phyloP scores from a whole-genome alignment of 2,329 filamentous ascomycete species.

The Talaromyces atroroseus region DNA sequence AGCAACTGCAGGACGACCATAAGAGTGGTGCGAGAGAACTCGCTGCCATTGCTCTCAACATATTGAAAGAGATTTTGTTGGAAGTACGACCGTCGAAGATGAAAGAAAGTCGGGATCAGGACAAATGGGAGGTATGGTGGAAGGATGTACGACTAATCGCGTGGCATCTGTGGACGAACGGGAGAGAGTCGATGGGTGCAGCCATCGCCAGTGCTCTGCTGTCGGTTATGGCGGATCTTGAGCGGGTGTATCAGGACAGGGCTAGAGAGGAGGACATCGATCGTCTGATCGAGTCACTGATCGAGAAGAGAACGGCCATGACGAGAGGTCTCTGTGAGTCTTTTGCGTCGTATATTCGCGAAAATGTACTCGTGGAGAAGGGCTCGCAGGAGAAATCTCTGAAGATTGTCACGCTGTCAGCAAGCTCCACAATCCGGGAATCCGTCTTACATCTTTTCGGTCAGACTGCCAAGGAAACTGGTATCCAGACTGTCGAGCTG shows the following conservation, averaged over 20 bases:
- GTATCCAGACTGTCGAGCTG: conserved; percentile 45
- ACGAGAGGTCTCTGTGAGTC: conserved; percentile 20
- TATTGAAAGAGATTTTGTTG: conserved; percentile 44
- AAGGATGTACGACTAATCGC: conserved; percentile 49
- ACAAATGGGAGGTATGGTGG: conserved; percentile 48
- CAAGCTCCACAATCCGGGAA: conserved; percentile 56
- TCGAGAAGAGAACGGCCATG: conserved; percentile 20
- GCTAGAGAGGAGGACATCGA: conserved; percentile 12
- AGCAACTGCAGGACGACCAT: conserved; percentile 50
- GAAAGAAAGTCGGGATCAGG: conserved; percentile 13
- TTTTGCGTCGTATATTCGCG: conserved; percentile 24
- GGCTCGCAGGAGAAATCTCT: conserved; percentile 24
- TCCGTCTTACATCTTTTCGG: conserved; percentile 39
- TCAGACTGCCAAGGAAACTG: conserved; percentile 28
- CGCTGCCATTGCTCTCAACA: conserved; percentile 48
- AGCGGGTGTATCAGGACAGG: conserved; percentile 21
- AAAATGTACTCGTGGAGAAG: conserved; percentile 11
- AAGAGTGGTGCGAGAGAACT: conserved; percentile 56
- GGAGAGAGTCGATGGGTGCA: conserved; percentile 61
- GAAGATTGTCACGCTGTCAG: conserved; percentile 56
- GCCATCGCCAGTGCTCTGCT: conserved; percentile 45
- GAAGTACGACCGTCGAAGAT: conserved; percentile 15
- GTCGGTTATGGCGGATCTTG: conserved; percentile 20
- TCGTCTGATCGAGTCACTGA: conserved; percentile 21
- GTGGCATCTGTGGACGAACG: conserved; percentile 62